Conservation (phyloP, 1,284 basidiomycete species). For the Apiotrichum veenhuisii region DNA sequence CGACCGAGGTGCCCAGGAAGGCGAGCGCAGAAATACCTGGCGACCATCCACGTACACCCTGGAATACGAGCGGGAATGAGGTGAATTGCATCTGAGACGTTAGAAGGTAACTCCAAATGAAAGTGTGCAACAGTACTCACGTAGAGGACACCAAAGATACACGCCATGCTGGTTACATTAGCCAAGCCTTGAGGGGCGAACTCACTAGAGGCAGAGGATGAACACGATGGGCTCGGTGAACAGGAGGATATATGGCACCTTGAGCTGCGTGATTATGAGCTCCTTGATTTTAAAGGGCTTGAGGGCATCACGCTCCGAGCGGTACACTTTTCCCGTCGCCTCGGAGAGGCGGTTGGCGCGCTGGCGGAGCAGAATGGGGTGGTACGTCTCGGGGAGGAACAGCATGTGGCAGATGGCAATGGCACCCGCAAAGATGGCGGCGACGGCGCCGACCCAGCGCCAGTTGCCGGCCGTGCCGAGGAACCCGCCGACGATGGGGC, state of each 20-base stretch:
- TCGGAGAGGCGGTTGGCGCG: slow-evolving; percentile 41
- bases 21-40: slow-evolving; percentile 58
- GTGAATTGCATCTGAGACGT: slow-evolving; percentile 27
- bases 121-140: slow-evolving; percentile 12
- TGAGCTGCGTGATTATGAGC: slow-evolving; percentile 43
- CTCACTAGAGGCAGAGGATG: slow-evolving; percentile 47
- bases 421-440: slow-evolving; percentile 53
- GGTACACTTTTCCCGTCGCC: slow-evolving; percentile 45
- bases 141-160: slow-evolving; percentile 47
- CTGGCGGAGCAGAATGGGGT: slow-evolving; percentile 45
- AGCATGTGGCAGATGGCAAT: slow-evolving; percentile 37
- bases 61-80: slow-evolving; percentile 50
- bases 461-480: slow-evolving; percentile 40
- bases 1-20: slow-evolving; percentile 62
- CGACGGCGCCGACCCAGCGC: slow-evolving; percentile 62
- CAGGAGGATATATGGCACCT: slow-evolving; percentile 48
- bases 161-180: slow-evolving; percentile 24
- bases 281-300: slow-evolving; percentile 30
- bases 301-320: slow-evolving; percentile 47
- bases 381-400: slow-evolving; percentile 51
- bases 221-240: slow-evolving; percentile 50
- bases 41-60: slow-evolving; percentile 22
- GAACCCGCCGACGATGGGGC: slow-evolving; percentile 39
- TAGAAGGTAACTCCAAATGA: not conserved
- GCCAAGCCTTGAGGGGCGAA: slow-evolving; percentile 21